A percentile compares a stretch with the other conserved stretches of the same genome.
Conservation (phyloP, 441 rosid species). For the Macaranga tanarius region DNA sequence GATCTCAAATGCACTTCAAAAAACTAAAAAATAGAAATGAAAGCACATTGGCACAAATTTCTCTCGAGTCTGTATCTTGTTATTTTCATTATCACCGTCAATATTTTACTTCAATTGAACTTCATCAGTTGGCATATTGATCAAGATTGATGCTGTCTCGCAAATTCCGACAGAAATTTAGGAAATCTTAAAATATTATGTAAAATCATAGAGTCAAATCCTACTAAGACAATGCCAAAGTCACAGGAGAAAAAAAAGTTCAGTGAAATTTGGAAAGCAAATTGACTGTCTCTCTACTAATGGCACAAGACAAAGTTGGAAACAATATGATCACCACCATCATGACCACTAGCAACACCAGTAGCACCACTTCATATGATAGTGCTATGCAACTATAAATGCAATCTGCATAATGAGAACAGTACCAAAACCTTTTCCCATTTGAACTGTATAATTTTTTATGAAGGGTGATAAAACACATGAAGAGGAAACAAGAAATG, state of each 20-base stretch:
- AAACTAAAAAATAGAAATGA: not conserved
- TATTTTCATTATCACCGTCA: not conserved
- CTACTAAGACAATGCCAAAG: no score
- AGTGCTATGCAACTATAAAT: not conserved
- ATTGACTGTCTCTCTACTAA: not conserved
- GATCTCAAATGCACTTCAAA: not conserved
- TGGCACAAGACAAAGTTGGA: not conserved
- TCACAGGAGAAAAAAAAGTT: not conserved
- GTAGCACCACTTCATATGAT: not conserved
- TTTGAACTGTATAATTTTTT: not conserved
- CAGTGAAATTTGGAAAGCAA: not conserved
- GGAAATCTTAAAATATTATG: no score
- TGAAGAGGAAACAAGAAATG: not conserved
- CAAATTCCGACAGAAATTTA: no score
- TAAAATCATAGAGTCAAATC: no score
- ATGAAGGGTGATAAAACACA: not conserved
- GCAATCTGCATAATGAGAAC: not conserved
- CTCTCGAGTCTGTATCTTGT: not conserved
- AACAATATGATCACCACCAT: no score
- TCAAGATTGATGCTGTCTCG: no score
- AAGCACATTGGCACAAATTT: not conserved
- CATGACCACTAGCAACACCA: not conserved
- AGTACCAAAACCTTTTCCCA: not conserved
- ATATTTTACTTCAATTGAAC: not conserved
- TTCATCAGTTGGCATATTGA: no score